A percentile compares a stretch with the other conserved stretches of the same genome.
phyloP scores from a whole-genome alignment of 495 filamentous ascomycete species.

The Bombardia bombarda region DNA sequence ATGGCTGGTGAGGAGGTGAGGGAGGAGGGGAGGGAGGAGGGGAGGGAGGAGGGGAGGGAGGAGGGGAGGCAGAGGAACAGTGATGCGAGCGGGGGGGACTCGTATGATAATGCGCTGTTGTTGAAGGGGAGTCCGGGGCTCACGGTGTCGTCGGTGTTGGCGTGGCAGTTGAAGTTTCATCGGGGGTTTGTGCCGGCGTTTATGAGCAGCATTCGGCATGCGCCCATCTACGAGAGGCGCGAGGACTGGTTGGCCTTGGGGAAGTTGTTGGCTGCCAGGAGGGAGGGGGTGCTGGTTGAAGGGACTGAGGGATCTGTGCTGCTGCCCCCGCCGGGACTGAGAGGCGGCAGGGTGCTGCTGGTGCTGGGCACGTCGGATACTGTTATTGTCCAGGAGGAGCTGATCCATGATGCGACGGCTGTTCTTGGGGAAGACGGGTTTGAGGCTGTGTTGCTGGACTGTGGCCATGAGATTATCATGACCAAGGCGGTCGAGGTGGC shows the following conservation, averaged over 20 bases:
- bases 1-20: constrained; percentile 21
- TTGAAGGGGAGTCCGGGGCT: constrained; percentile 23
- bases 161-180: constrained; percentile 50
- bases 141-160: constrained; percentile 37
- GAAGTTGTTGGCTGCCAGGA: constrained; percentile 34
- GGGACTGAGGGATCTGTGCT: not conserved
- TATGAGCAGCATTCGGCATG: constrained; percentile 44
- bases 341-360: constrained; percentile 41
- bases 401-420: constrained; percentile 36
- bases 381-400: constrained; percentile 46
- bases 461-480: constrained; percentile 45
- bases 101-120: constrained; percentile 35
- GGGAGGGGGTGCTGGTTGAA: constrained; percentile 13
- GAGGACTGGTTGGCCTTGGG: constrained; percentile 52
- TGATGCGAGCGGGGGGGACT: constrained; percentile 28
- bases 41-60: constrained; percentile 17
- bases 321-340: constrained; percentile 23
- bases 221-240: constrained; percentile 49
- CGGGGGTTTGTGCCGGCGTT: constrained; percentile 49
- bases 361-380: constrained; percentile 46
- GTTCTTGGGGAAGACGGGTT: constrained; percentile 36
- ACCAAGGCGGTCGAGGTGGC: constrained; percentile 32
- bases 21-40: constrained; percentile 15
- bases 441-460: constrained; percentile 37
- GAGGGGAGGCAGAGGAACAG: constrained; percentile 14